Percentiles rank a stretch among this genome's conserved stretches.
These are phyloP conservation scores for Talaromyces pinophilus DNA, from an alignment of 2,329 filamentous ascomycete species.

Conservation along the genomic window DNA sequence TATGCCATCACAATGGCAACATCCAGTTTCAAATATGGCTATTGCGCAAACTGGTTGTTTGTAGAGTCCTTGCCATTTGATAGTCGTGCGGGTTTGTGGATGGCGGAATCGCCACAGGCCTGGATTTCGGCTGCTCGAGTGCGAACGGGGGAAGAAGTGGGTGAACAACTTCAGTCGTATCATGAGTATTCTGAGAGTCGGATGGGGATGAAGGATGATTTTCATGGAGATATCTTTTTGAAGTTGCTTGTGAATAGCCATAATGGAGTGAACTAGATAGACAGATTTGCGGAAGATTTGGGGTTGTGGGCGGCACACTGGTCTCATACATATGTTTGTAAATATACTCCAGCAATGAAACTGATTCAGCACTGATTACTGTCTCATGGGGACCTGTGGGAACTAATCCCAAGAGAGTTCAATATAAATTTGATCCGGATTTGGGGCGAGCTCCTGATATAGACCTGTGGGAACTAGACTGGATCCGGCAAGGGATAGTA, in stretches of 20 bases:
- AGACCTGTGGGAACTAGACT: slow-evolving; percentile 11
- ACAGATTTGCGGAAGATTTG: neutral
- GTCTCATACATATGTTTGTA: neutral
- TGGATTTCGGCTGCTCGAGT: slow-evolving; percentile 16
- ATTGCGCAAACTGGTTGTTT: slow-evolving; percentile 18
- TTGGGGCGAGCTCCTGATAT: neutral
- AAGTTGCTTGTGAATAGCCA: slow-evolving; percentile 6
- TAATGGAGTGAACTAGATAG: slow-evolving; percentile 2
- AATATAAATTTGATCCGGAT: neutral
- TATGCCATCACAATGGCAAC: slow-evolving; percentile 9
- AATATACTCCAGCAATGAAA: neutral
- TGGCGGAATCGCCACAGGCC: slow-evolving; percentile 17
- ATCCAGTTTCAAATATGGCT: slow-evolving; percentile 10
- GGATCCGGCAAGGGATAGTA: neutral
- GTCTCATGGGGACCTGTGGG: neutral
- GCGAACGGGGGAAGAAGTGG: slow-evolving; percentile 15
- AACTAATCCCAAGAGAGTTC: neutral
- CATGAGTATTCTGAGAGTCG: slow-evolving; percentile 9
- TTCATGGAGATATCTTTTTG: slow-evolving; percentile 14
- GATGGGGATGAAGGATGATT: neutral
- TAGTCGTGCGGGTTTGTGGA: slow-evolving; percentile 13
- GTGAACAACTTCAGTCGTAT: slow-evolving; percentile 13
- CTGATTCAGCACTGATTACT: neutral
- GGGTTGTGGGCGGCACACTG: neutral
- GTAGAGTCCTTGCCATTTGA: slow-evolving; percentile 16